These are phyloP conservation scores for Recurvomyces mirabilis DNA, from an alignment of 495 filamentous ascomycete genomes.

Conservation along the genomic window DNA sequence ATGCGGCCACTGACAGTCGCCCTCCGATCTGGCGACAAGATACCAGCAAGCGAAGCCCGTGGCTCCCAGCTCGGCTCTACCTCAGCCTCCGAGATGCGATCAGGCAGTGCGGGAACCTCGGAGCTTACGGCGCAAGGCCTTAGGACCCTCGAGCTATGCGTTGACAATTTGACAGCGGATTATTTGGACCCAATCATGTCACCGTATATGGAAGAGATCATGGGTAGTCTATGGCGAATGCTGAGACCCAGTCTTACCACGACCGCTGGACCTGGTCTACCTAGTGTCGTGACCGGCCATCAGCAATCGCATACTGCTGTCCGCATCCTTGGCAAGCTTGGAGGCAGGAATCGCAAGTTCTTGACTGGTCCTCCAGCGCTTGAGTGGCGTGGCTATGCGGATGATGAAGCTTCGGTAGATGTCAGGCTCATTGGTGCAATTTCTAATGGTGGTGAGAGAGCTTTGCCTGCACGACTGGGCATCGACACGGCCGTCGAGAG, in stretches of 20 bases:
- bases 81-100: neutral
- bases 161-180: conserved; percentile 95
- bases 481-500: conserved; percentile 82
- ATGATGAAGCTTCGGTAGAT: conserved; percentile 77
- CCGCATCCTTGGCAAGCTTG: conserved; percentile 94
- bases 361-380: conserved; percentile 76
- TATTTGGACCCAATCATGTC: conserved; percentile 99
- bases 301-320: conserved; percentile 96
- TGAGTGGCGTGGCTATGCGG: conserved; percentile 69
- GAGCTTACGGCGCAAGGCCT: conserved; percentile 92
- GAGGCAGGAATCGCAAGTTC: conserved; percentile 89
- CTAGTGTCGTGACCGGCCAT: conserved; percentile 37
- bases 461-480: conserved; percentile 75
- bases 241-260: conserved; percentile 77
- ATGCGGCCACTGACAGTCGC: conserved; percentile 97
- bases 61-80: neutral
- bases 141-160: conserved; percentile 87
- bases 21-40: conserved; percentile 56
- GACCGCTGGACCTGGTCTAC: neutral
- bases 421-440: conserved; percentile 79
- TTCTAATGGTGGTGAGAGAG: conserved; percentile 48
- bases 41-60: neutral
- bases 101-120: conserved; percentile 31
- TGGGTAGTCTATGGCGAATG: conserved; percentile 93
- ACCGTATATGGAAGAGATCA: conserved; percentile 94